Evolutionary conservation across 2,329 filamentous ascomycete genomes (phyloP).

Genomic region (Fusarium neocosmosporiellum): DNA sequence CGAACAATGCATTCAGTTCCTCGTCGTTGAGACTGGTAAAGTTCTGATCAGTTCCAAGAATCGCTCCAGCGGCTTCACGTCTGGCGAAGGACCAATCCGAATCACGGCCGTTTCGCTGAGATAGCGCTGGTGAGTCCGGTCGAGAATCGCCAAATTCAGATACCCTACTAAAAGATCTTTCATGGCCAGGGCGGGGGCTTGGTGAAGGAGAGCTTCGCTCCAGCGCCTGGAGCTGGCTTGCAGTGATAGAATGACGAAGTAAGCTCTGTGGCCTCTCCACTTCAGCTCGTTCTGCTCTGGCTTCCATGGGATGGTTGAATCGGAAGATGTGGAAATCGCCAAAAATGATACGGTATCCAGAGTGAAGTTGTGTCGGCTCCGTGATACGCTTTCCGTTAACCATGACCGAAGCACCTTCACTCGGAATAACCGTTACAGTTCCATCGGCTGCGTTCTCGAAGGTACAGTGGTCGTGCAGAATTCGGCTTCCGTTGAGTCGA

Average conservation of each 20-base stretch:
- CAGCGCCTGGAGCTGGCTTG: slow-evolving; percentile 69
- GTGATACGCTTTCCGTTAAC: slow-evolving; percentile 93
- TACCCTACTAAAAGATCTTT: slow-evolving; percentile 81
- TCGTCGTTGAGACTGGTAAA: slow-evolving; percentile 92
- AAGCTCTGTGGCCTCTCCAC: slow-evolving; percentile 74
- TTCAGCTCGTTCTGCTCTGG: slow-evolving; percentile 89
- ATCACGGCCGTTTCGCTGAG: slow-evolving; percentile 74
- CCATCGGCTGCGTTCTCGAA: slow-evolving; percentile 92
- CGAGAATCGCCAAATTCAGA: slow-evolving; percentile 84
- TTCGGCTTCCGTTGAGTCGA: slow-evolving; percentile 91
- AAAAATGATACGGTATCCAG: slow-evolving; percentile 93
- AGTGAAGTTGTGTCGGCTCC: slow-evolving; percentile 86
- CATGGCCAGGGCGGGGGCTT: slow-evolving; percentile 74
- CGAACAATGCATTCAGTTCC: slow-evolving; percentile 91
- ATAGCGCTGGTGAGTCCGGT: slow-evolving; percentile 82
- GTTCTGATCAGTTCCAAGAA: slow-evolving; percentile 91
- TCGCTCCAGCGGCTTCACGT: slow-evolving; percentile 90
- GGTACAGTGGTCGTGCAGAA: slow-evolving; percentile 89
- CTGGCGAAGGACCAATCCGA: slow-evolving; percentile 96
- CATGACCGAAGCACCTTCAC: slow-evolving; percentile 96
- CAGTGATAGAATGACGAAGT: slow-evolving; percentile 82
- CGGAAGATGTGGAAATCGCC: slow-evolving; percentile 99
- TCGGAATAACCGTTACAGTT: slow-evolving; percentile 89
- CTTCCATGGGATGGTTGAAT: slow-evolving; percentile 98
- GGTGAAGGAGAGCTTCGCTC: slow-evolving; percentile 69